Percentiles rank a stretch among this genome's conserved stretches.
Evolutionary conservation across 2,329 filamentous ascomycete species (phyloP).

Genomic region (Colletotrichum lini): DNA sequence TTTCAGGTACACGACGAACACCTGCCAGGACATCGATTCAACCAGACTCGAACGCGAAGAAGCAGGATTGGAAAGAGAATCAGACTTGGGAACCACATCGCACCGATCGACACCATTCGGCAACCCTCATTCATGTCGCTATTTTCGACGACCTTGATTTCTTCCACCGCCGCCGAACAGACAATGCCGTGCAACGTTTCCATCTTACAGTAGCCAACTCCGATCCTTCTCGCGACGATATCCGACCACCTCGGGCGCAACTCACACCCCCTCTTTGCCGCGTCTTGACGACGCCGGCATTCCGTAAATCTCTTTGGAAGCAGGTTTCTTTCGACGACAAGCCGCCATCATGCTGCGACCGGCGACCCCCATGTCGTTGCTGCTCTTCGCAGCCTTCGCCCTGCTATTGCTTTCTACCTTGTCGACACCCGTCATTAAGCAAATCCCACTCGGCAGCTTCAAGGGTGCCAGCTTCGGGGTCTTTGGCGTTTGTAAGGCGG

Average conservation of each 20-base stretch:
- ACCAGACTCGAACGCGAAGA: slow-evolving; percentile 13
- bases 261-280: slow-evolving; percentile 49
- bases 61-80: not conserved
- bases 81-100: slow-evolving; percentile 21
- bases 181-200: slow-evolving; percentile 35
- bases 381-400: slow-evolving; percentile 88
- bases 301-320: slow-evolving; percentile 49
- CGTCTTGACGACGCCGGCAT: slow-evolving; percentile 62
- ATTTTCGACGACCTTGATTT: slow-evolving; percentile 5
- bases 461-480: slow-evolving; percentile 88
- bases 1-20: slow-evolving; percentile 30
- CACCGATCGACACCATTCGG: slow-evolving; percentile 14
- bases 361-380: slow-evolving; percentile 88
- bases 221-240: slow-evolving; percentile 11
- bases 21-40: slow-evolving; percentile 15
- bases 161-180: not conserved
- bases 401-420: slow-evolving; percentile 88
- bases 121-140: slow-evolving; percentile 34
- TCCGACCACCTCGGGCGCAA: slow-evolving; percentile 6
- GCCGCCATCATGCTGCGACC: slow-evolving; percentile 83
- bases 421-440: slow-evolving; percentile 90
- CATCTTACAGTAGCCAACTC: slow-evolving; percentile 18
- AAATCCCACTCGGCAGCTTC: slow-evolving; percentile 86
- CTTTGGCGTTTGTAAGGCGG: slow-evolving; percentile 85
- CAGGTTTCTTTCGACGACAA: slow-evolving; percentile 50